phyloP scores from a whole-genome alignment of 768 basidiomycete species.

The Steccherinum ochraceum region DNA sequence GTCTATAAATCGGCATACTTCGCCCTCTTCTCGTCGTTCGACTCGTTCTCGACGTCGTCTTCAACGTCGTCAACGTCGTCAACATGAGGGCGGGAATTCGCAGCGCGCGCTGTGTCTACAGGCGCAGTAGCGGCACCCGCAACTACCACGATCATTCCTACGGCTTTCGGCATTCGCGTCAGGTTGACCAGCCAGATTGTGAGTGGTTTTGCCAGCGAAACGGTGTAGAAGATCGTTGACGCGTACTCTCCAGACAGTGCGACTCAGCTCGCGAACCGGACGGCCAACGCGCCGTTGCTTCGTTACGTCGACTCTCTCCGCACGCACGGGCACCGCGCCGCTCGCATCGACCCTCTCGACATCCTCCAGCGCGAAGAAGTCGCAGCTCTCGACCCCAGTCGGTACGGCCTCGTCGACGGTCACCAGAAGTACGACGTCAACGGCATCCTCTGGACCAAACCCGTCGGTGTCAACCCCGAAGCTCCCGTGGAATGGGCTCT shows the following conservation, averaged over 20 bases:
- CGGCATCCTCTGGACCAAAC: slow-evolving; percentile 76
- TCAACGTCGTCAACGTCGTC: too few species aligned
- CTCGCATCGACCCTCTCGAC: slow-evolving; percentile 83
- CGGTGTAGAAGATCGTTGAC: background rate
- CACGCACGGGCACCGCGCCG: slow-evolving; percentile 81
- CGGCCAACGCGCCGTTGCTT: slow-evolving; percentile 67
- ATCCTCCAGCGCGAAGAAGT: slow-evolving; percentile 79
- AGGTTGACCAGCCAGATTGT: slow-evolving; percentile 71
- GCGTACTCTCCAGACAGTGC: slow-evolving; percentile 43
- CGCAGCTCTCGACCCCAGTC: slow-evolving; percentile 64
- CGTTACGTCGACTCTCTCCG: slow-evolving; percentile 88
- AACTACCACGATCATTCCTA: slow-evolving; percentile 76
- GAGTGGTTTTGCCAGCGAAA: slow-evolving; percentile 21
- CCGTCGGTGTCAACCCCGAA: slow-evolving; percentile 25
- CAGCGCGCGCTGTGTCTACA: background rate
- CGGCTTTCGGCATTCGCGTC: slow-evolving; percentile 61
- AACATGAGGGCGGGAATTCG: background rate
- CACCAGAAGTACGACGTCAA: slow-evolving; percentile 58
- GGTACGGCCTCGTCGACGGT: slow-evolving; percentile 66
- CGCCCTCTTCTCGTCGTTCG: too few species aligned
- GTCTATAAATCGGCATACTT: too few species aligned
- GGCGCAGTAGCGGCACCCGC: background rate
- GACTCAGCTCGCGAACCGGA: slow-evolving; percentile 61
- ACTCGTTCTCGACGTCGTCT: too few species aligned
- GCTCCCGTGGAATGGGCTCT: slow-evolving; percentile 56